Base-by-base conservation (phyloP, 1,284 basidiomycete genomes). In the Leccinum solheimii region DNA sequence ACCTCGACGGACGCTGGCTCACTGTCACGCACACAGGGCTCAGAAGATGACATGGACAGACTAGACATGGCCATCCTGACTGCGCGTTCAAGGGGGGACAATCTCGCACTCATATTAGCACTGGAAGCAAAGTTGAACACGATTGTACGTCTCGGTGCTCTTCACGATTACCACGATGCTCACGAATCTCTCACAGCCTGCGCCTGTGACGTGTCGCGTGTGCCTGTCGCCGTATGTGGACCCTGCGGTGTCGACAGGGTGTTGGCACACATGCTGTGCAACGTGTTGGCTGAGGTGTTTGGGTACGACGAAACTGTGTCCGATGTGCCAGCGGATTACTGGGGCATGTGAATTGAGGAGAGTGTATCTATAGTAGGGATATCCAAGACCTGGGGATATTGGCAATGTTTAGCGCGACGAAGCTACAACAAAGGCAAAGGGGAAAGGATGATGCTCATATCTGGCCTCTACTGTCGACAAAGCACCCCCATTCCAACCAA, bases 261-360 rank as follows among this genome's bases (percentile, higher is more conserved):
- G 90, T 71, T 92, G 91, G 91, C 90, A 92, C 69, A 89, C 89
- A 0, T 92, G 88, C 67, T 92, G 91, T 72, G 78, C 85, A 49
- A 85, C 85, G 69, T 92, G 90, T 70, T 92, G 90, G 90, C 73
- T 92, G 52, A 84, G 86, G 10, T 92, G 91, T 71, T 78, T 92
- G 50, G 88, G 88, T n/a, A 85, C 88, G 7, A 91, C 89, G 3
- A 90, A 86, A 69, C 79, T 92, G 14, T 92, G 90, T 73, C 90
- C 90, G 0, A 92, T 92, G 65, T 92, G 90, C 79, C 91, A 92
- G 73, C 83, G 91, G 54, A 92, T 92, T 61, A 92, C 90, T 26
- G 80, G 81, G 3, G 88, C 88, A 8, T 77, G 80, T 13, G 90
- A 92, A 66, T 75, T 92, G 67, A 81, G 90, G 60, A 80, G 88